Evolutionary conservation across 2,329 filamentous ascomycete species (phyloP).

Genomic region (Trichophyton simii): DNA sequence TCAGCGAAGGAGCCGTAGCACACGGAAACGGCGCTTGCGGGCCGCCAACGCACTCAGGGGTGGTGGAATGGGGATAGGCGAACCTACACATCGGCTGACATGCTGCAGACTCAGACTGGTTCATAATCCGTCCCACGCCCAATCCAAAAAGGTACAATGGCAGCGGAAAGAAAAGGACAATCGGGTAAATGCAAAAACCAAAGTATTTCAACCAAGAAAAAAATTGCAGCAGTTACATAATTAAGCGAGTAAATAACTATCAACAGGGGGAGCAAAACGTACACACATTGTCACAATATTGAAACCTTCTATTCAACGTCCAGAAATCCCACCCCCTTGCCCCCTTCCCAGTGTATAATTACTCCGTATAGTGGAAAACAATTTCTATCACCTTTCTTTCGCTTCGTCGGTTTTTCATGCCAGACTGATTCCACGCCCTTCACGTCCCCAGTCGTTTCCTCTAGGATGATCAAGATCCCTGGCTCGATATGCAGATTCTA

Average conservation of each 20-base stretch:
- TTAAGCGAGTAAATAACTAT: constrained; percentile 1
- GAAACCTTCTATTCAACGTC: neutral
- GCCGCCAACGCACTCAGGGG: neutral
- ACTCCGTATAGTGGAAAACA: neutral
- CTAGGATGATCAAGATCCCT: constrained; percentile 11
- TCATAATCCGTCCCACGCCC: neutral
- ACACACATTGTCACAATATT: neutral
- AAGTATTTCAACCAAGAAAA: neutral
- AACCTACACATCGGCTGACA: neutral
- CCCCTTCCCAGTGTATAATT: neutral
- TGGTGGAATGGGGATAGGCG: neutral
- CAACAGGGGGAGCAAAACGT: neutral
- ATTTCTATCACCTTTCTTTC: neutral
- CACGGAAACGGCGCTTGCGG: neutral
- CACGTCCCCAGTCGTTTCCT: constrained; percentile 10
- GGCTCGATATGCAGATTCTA: constrained; percentile 17
- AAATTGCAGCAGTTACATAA: neutral
- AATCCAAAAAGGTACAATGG: neutral
- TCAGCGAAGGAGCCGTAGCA: neutral
- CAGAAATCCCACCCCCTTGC: neutral
- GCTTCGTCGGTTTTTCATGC: constrained; percentile 4
- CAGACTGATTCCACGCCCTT: constrained; percentile 10
- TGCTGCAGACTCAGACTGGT: neutral
- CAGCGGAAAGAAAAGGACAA: neutral
- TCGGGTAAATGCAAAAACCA: neutral